These are phyloP conservation scores for Avena atlantica DNA, from an alignment of 176 grass and related monocot genomes.

Conservation along the genomic window DNA sequence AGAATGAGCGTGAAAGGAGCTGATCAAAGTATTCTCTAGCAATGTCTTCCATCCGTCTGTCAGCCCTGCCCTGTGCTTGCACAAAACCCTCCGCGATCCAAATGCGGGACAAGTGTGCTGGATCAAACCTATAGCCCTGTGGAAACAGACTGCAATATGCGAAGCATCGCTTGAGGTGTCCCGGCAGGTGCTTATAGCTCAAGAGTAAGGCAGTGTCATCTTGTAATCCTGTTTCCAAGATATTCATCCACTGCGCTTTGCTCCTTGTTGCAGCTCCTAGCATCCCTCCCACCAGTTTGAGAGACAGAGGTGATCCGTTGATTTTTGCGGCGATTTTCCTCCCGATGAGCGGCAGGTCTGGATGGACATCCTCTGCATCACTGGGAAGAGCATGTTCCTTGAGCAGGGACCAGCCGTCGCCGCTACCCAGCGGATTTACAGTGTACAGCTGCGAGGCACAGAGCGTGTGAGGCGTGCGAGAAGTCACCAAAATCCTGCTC, in stretches of 20 bases:
- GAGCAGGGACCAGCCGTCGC: not conserved
- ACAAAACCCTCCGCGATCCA: conserved; percentile 41
- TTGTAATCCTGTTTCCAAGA: not conserved
- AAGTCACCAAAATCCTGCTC: conserved; percentile 3
- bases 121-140: conserved; percentile 4
- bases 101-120: not conserved
- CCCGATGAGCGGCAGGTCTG: not conserved
- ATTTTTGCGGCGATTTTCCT: not conserved
- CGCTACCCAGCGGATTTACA: not conserved
- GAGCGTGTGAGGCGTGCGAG: not conserved
- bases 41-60: conserved; percentile 29
- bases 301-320: conserved; percentile 25
- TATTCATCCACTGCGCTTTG: not conserved
- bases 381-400: not conserved
- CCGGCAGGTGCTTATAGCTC: conserved; percentile 25
- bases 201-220: not conserved
- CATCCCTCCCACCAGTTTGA: conserved; percentile 15
- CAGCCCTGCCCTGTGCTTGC: not conserved
- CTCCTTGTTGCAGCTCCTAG: not conserved
- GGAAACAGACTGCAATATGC: conserved; percentile 29
- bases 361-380: not conserved
- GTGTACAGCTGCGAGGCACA: not conserved
- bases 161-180: conserved; percentile 27
- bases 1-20: conserved; percentile 34
- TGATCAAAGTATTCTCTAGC: conserved; percentile 33